Evolutionary conservation across 2,329 filamentous ascomycete genomes (phyloP).

Genomic region (Hypoxylon rubiginosum): DNA sequence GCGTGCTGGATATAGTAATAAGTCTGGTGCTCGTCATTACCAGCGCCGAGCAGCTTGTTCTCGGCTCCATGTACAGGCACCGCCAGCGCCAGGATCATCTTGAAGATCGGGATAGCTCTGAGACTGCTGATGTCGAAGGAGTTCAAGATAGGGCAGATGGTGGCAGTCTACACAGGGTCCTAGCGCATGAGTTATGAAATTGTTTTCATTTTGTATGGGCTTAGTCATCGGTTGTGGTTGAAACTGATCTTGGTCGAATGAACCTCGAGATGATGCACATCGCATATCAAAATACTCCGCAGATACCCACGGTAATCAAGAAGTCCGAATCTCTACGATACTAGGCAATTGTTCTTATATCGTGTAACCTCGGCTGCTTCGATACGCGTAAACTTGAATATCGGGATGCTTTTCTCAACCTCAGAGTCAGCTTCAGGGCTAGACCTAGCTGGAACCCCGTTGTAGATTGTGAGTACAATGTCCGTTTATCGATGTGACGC

Average conservation of each 20-base stretch:
- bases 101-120: constrained; percentile 7
- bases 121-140: constrained; percentile 6
- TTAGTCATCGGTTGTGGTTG: not conserved
- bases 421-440: not conserved
- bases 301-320: not conserved
- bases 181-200: not conserved
- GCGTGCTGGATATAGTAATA: constrained; percentile 23
- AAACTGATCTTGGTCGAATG: not conserved
- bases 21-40: constrained; percentile 25
- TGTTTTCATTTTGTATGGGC: not conserved
- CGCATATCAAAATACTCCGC: not conserved
- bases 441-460: not conserved
- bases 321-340: not conserved
- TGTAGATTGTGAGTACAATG: not conserved
- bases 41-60: constrained; percentile 28
- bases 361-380: not conserved
- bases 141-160: not conserved
- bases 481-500: constrained; percentile 6
- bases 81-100: constrained; percentile 25
- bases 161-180: not conserved
- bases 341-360: not conserved
- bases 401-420: constrained; percentile 21
- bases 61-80: constrained; percentile 34
- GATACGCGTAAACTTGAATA: not conserved
- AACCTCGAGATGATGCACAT: not conserved